A percentile compares a stretch with the other conserved stretches of the same genome.
Evolutionary conservation across 2,329 filamentous ascomycete species (phyloP).

Genomic region (Stagonosporopsis tanaceti): DNA sequence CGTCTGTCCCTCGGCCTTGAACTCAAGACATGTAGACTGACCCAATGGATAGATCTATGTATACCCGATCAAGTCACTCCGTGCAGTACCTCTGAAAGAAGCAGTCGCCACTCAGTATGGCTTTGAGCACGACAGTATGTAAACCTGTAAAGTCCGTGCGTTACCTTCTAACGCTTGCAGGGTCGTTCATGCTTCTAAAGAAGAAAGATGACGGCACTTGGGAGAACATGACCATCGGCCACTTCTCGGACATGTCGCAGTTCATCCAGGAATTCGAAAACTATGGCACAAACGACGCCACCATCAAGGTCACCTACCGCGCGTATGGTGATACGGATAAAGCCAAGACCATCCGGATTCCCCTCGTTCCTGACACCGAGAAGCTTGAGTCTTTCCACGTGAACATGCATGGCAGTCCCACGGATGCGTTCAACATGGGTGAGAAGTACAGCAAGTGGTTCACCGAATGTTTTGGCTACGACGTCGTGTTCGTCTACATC

Average conservation of each 20-base stretch:
- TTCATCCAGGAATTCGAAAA: slow-evolving; percentile 51
- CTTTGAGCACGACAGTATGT: slow-evolving; percentile 54
- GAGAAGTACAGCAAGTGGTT: slow-evolving; percentile 55
- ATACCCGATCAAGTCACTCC: slow-evolving; percentile 59
- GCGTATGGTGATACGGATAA: slow-evolving; percentile 43
- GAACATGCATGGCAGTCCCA: slow-evolving; percentile 55
- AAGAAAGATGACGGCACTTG: slow-evolving; percentile 43
- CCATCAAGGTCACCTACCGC: slow-evolving; percentile 51
- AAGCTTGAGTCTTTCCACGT: slow-evolving; percentile 50
- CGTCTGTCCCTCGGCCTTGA: slow-evolving; percentile 25
- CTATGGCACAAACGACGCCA: slow-evolving; percentile 37
- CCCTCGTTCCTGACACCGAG: slow-evolving; percentile 49
- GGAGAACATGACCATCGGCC: slow-evolving; percentile 54
- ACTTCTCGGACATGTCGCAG: slow-evolving; percentile 51
- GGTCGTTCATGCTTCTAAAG: slow-evolving; percentile 52
- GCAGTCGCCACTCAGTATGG: slow-evolving; percentile 55
- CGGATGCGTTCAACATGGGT: slow-evolving; percentile 55
- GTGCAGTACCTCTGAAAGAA: slow-evolving; percentile 48
- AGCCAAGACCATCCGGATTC: slow-evolving; percentile 46
- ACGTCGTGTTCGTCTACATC: slow-evolving; percentile 54
- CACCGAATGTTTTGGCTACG: slow-evolving; percentile 53
- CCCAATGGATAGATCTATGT: slow-evolving; percentile 49
- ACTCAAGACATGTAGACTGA: slow-evolving; percentile 1
- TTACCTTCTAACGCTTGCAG: slow-evolving; percentile 20
- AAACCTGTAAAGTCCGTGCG: background rate